A percentile compares a stretch with the other conserved stretches of the same genome.
phyloP scores from a whole-genome alignment of 164 flowering plant genomes.

The Liriodendron chinense region DNA sequence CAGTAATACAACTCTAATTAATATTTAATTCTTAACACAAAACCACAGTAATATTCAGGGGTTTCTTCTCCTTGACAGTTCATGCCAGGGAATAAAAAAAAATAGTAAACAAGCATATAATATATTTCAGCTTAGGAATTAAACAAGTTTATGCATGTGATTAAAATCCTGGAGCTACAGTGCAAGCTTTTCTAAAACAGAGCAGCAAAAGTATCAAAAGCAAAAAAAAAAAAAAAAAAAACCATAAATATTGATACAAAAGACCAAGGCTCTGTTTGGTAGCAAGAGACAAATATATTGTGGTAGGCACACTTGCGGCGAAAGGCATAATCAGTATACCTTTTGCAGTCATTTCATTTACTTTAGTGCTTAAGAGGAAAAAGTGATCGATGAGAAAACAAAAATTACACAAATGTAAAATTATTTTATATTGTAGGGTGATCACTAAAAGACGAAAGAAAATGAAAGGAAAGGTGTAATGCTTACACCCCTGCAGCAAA shows the following conservation, averaged over 20 bases:
- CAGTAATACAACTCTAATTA: conserved; percentile 32
- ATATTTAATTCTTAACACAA: conserved; percentile 31
- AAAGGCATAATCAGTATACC: neutral
- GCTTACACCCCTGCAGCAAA: neutral
- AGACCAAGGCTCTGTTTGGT: neutral
- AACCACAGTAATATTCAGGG: conserved; percentile 10
- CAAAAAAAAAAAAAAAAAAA: neutral
- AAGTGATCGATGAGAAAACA: neutral
- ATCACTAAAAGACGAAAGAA: neutral
- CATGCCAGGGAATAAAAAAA: neutral
- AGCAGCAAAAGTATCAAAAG: neutral
- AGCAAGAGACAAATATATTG: neutral
- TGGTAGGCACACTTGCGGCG: neutral
- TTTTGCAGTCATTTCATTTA: neutral
- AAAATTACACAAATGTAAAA: too few relatives aligned
- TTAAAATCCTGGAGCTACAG: neutral
- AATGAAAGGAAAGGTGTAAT: neutral
- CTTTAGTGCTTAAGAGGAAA: too few relatives aligned
- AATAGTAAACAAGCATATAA: neutral
- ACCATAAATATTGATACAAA: neutral
- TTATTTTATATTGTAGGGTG: too few relatives aligned
- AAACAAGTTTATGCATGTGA: neutral
- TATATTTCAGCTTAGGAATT: neutral
- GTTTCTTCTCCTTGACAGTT: neutral
- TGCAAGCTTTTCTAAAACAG: neutral